A percentile compares a stretch with the other conserved stretches of the same genome.
Conservation (phyloP, 805 yeast genomes). For the Candida nonsorbophila region DNA sequence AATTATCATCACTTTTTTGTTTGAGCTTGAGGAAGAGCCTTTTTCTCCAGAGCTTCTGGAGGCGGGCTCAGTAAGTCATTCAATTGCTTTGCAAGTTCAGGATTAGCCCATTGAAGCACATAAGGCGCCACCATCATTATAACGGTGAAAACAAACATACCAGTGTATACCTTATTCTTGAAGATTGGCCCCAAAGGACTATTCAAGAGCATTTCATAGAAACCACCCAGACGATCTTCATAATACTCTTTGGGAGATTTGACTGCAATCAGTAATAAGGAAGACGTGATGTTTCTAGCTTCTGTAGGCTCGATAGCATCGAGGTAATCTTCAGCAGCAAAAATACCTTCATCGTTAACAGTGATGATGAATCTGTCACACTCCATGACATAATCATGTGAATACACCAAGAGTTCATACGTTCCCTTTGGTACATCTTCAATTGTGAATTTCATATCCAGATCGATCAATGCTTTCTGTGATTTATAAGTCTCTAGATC, state of each 20-base stretch:
- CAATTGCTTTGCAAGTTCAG: constrained; percentile 32
- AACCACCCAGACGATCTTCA: constrained; percentile 23
- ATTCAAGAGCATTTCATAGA: constrained; percentile 26
- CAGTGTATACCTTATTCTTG: constrained; percentile 28
- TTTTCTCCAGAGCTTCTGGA: not conserved
- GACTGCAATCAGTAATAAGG: constrained; percentile 17
- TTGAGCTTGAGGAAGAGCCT: too few relatives aligned
- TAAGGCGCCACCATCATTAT: constrained; percentile 29
- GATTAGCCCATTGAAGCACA: constrained; percentile 21
- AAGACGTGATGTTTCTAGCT: constrained; percentile 2
- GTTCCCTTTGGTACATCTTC: constrained; percentile 21
- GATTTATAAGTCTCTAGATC: too few relatives aligned
- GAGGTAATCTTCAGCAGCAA: constrained; percentile 19
- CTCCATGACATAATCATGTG: constrained; percentile 30
- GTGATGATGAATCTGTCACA: constrained; percentile 19
- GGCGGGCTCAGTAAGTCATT: constrained; percentile 13
- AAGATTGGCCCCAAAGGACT: constrained; percentile 41
- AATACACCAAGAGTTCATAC: constrained; percentile 26
- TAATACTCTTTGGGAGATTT: constrained; percentile 25
- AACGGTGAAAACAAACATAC: constrained; percentile 21
- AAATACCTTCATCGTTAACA: constrained; percentile 15
- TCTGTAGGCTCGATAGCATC: constrained; percentile 2
- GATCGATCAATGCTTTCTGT: constrained; percentile 14
- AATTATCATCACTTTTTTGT: too few relatives aligned
- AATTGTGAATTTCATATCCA: constrained; percentile 20